Evolutionary conservation across 176 grass and related monocot species (phyloP).

Genomic region (Aegilops speltoides): DNA sequence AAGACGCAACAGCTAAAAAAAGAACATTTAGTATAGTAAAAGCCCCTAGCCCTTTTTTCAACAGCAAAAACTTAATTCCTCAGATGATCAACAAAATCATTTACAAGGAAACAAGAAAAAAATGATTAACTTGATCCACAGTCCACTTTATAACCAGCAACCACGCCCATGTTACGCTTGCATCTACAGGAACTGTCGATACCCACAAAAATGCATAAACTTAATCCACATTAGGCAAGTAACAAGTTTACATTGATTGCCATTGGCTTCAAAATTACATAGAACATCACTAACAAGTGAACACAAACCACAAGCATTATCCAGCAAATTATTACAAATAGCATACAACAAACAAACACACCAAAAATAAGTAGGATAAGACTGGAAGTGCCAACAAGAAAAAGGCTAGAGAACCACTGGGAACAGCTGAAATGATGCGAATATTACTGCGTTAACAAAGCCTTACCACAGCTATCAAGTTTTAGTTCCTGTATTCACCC

Average conservation of each 20-base stretch:
- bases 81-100: too few species aligned
- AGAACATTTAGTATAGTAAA: too few species aligned
- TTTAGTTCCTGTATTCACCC: conserved; percentile 35
- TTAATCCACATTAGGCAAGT: background rate
- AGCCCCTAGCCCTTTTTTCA: too few species aligned
- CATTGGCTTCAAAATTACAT: background rate
- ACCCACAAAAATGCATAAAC: background rate
- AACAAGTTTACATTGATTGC: background rate
- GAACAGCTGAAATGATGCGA: background rate
- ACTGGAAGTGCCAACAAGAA: background rate
- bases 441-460: background rate
- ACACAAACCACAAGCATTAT: background rate
- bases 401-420: background rate
- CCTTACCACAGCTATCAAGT: background rate
- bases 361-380: background rate
- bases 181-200: background rate
- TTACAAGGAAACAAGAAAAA: too few species aligned
- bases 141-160: background rate
- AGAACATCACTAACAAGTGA: background rate
- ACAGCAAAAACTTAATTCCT: too few species aligned
- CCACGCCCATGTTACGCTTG: background rate
- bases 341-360: background rate
- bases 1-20: too few species aligned
- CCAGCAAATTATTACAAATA: conserved; percentile 27
- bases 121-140: background rate